Conservation (phyloP, 306 rosid species). For the Potentilla sterilis region DNA sequence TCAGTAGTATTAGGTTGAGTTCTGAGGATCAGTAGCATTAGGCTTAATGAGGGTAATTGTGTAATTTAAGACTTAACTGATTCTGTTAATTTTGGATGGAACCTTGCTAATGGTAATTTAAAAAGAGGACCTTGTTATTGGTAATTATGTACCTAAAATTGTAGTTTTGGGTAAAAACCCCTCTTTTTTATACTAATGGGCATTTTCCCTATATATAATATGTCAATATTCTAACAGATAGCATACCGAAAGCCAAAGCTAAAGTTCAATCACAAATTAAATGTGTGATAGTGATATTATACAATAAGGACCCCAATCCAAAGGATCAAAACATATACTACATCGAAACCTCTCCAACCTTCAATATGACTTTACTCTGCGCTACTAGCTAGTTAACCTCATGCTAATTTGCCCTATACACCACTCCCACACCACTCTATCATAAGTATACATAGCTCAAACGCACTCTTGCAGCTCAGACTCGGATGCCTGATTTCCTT, state of each 20-base stretch:
- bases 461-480: slow-evolving; percentile 35
- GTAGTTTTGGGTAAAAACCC: too few relatives aligned
- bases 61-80: too few relatives aligned
- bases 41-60: too few relatives aligned
- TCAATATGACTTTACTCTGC: not conserved
- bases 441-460: slow-evolving; percentile 26
- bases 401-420: not conserved
- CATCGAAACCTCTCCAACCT: not conserved
- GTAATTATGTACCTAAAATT: too few relatives aligned
- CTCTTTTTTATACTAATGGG: too few relatives aligned
- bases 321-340: not conserved
- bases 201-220: too few relatives aligned
- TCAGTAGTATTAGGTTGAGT: too few relatives aligned
- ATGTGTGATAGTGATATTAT: not conserved
- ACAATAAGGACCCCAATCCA: not conserved
- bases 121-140: too few relatives aligned
- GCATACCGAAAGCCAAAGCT: not conserved
- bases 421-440: slow-evolving; percentile 16
- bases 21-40: too few relatives aligned
- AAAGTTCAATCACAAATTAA: not conserved
- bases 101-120: too few relatives aligned
- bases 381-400: not conserved
- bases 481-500: slow-evolving; percentile 19
- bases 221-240: too few relatives aligned
- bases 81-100: too few relatives aligned